These are phyloP conservation scores for Ceratocystis huliohia DNA, from an alignment of 2,329 filamentous ascomycete genomes.

Conservation along the genomic window DNA sequence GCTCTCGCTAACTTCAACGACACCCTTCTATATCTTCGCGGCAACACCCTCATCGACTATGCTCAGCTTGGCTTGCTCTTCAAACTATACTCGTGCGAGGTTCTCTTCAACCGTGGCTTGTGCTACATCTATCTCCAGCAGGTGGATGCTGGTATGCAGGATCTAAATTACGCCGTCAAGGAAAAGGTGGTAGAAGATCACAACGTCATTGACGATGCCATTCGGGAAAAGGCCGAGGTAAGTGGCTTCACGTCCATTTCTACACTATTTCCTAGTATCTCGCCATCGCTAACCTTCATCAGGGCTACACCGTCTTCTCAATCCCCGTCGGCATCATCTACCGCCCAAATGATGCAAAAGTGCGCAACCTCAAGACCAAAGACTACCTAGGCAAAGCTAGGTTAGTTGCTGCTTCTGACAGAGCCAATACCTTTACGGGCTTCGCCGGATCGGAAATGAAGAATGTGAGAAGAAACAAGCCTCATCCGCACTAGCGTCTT, in stretches of 20 bases:
- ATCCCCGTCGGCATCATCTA: constrained; percentile 95
- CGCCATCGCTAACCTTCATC: constrained; percentile 10
- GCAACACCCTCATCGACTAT: constrained; percentile 96
- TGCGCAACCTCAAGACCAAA: constrained; percentile 94
- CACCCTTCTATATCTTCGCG: constrained; percentile 81
- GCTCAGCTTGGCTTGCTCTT: constrained; percentile 90
- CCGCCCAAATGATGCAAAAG: constrained; percentile 90
- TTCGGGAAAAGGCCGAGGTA: constrained; percentile 83
- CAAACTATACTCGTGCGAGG: constrained; percentile 93
- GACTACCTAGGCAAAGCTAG: constrained; percentile 96
- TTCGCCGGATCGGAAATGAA: constrained; percentile 70
- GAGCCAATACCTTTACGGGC: constrained; percentile 67
- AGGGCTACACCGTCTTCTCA: constrained; percentile 97
- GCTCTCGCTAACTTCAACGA: constrained; percentile 98
- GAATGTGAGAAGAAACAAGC: constrained; percentile 38
- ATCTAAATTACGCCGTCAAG: constrained; percentile 79
- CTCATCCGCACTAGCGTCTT: constrained; percentile 12
- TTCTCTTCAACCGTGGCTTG: constrained; percentile 89
- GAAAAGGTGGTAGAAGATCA: constrained; percentile 95
- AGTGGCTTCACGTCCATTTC: background rate
- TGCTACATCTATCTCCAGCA: constrained; percentile 97
- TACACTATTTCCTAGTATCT: constrained; percentile 24
- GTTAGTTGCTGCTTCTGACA: constrained; percentile 76
- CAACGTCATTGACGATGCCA: constrained; percentile 95
- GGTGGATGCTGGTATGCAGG: constrained; percentile 78